Evolutionary conservation across 805 yeast genomes (phyloP).

Genomic region (Spathaspora boniae): DNA sequence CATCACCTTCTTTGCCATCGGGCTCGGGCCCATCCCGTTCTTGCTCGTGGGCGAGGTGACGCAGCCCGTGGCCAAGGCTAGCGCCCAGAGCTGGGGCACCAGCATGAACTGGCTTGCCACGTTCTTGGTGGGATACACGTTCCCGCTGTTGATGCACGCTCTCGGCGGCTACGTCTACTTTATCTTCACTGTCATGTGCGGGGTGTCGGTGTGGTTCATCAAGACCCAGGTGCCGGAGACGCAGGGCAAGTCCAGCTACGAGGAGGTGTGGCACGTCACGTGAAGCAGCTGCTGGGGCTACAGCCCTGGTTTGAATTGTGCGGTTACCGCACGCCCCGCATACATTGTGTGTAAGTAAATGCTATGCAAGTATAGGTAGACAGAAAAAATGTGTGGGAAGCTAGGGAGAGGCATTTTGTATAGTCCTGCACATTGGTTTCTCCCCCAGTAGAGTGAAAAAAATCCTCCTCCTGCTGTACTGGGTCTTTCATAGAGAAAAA

Average conservation of each 20-base stretch:
- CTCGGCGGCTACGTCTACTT: slow-evolving; percentile 80
- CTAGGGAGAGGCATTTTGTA: background rate
- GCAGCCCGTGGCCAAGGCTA: slow-evolving; percentile 70
- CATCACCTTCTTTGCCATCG: slow-evolving; percentile 84
- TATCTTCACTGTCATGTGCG: slow-evolving; percentile 62
- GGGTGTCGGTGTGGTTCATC: slow-evolving; percentile 46
- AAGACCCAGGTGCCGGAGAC: slow-evolving; percentile 66
- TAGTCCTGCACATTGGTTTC: background rate
- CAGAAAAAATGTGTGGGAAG: too few relatives aligned
- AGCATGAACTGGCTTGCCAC: slow-evolving; percentile 90
- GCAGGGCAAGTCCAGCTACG: slow-evolving; percentile 57
- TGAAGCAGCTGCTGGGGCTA: background rate
- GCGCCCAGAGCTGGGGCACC: slow-evolving; percentile 92
- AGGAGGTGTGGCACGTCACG: slow-evolving; percentile 58
- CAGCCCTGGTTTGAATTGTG: background rate
- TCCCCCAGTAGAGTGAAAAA: too few relatives aligned
- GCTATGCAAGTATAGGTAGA: too few relatives aligned
- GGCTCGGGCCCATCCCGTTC: slow-evolving; percentile 95
- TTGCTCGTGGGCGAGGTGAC: slow-evolving; percentile 85
- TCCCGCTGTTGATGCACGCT: slow-evolving; percentile 64
- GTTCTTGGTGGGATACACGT: slow-evolving; percentile 71
- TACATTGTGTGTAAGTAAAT: too few relatives aligned
- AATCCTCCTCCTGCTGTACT: too few relatives aligned
- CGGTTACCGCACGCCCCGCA: too few relatives aligned
- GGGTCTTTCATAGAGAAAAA: slow-evolving; percentile 1